Conservation (phyloP, 1,284 basidiomycete genomes). For the Coniophora puteana region DNA sequence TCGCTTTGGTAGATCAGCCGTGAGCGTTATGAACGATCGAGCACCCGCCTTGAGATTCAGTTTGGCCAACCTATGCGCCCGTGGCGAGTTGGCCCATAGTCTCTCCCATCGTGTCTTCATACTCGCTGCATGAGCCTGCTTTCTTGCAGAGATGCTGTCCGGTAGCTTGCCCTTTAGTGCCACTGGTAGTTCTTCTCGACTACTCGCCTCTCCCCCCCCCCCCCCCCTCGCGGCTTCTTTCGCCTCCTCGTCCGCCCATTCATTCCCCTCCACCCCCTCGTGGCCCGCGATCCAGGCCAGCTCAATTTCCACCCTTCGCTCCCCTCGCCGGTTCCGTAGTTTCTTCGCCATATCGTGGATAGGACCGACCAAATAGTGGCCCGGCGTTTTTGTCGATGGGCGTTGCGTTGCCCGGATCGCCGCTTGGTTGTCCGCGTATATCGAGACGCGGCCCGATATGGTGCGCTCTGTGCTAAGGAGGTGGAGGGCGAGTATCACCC, state of each 20-base stretch:
- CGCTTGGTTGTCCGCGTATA: not conserved
- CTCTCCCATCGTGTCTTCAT: not conserved
- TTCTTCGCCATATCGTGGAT: fast-evolving
- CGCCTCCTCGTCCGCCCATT: not conserved
- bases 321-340: fast-evolving
- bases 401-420: not conserved
- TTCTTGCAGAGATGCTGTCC: not conserved
- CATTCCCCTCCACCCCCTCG: conserved; percentile 3
- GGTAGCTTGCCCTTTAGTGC: not conserved
- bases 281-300: conserved; percentile 3
- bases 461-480: not conserved
- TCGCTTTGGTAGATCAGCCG: not conserved
- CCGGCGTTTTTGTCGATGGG: too few relatives aligned
- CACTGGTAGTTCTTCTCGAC: not conserved
- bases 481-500: too few relatives aligned
- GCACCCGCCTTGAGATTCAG: not conserved
- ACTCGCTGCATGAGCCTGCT: not conserved
- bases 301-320: not conserved
- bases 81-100: not conserved
- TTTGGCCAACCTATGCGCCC: not conserved
- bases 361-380: too few relatives aligned
- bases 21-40: conserved; percentile 7
- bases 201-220: too few relatives aligned
- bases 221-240: too few relatives aligned
- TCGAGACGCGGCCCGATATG: not conserved